Evolutionary conservation across 2,329 filamentous ascomycete species (phyloP).

Genomic region (Bretziella fagacearum): DNA sequence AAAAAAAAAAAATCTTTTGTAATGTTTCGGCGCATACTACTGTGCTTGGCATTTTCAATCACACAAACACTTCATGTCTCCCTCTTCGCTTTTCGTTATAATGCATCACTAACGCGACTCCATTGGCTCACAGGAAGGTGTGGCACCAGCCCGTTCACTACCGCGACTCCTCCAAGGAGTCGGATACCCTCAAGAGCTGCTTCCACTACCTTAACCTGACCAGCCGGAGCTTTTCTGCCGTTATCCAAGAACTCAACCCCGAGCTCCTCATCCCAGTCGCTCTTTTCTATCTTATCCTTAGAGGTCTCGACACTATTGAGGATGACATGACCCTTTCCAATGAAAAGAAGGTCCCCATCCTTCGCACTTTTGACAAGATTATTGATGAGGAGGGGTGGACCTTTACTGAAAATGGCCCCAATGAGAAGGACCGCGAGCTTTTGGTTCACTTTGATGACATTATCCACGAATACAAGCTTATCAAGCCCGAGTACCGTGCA

Average conservation of each 20-base stretch:
- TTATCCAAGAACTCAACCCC: slow-evolving; percentile 90
- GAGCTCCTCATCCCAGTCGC: slow-evolving; percentile 80
- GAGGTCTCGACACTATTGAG: slow-evolving; percentile 93
- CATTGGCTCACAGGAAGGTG: slow-evolving; percentile 52
- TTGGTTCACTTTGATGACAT: slow-evolving; percentile 85
- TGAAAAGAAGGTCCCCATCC: slow-evolving; percentile 65
- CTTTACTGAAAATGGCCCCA: slow-evolving; percentile 66
- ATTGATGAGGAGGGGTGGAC: slow-evolving; percentile 80
- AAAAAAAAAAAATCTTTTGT: too few relatives aligned
- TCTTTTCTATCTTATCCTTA: slow-evolving; percentile 83
- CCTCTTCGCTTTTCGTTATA: background rate
- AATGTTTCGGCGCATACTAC: too few relatives aligned
- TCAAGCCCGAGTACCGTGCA: slow-evolving; percentile 66
- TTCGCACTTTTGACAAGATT: slow-evolving; percentile 65
- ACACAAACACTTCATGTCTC: background rate
- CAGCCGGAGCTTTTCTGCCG: slow-evolving; percentile 79
- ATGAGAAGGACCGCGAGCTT: slow-evolving; percentile 88
- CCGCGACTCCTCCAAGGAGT: slow-evolving; percentile 61
- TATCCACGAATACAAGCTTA: slow-evolving; percentile 68
- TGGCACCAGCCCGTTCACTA: slow-evolving; percentile 91
- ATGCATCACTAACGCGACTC: slow-evolving; percentile 6
- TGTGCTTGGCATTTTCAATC: background rate
- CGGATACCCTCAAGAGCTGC: slow-evolving; percentile 57
- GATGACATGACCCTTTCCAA: slow-evolving; percentile 90
- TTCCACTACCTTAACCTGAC: slow-evolving; percentile 76